Evolutionary conservation across 805 yeast genomes (phyloP).

Genomic region (Wickerhamiella kazuoi): DNA sequence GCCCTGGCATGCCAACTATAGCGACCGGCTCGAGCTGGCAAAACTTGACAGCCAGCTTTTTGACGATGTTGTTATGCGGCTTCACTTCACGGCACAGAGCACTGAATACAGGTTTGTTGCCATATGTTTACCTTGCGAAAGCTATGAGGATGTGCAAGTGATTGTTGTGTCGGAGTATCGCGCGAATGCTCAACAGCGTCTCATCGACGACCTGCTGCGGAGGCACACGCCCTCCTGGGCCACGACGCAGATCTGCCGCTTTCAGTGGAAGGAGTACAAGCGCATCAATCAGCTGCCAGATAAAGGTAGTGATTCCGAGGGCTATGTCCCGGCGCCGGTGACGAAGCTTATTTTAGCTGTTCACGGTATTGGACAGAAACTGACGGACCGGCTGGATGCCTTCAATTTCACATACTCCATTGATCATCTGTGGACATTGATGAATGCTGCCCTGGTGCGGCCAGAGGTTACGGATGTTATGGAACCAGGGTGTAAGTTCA

Average conservation of each 20-base stretch:
- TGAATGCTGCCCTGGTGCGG: slow-evolving; percentile 15
- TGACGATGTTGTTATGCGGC: slow-evolving; percentile 10
- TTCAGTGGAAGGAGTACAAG: slow-evolving; percentile 20
- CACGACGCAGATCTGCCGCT: slow-evolving; percentile 13
- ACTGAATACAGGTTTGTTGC: slow-evolving; percentile 10
- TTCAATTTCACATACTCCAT: slow-evolving; percentile 69
- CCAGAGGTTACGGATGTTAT: slow-evolving; percentile 11
- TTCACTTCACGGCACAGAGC: slow-evolving; percentile 10
- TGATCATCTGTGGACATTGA: slow-evolving; percentile 22
- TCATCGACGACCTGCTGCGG: slow-evolving; percentile 6
- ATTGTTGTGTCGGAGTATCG: background rate
- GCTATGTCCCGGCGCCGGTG: slow-evolving; percentile 22
- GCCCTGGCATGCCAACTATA: slow-evolving; percentile 17
- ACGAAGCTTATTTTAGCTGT: slow-evolving; percentile 61
- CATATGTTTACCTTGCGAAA: slow-evolving; percentile 17
- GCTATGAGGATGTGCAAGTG: slow-evolving; percentile 8
- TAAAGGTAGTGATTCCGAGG: slow-evolving; percentile 15
- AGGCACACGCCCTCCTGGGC: slow-evolving; percentile 8
- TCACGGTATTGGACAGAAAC: slow-evolving; percentile 88
- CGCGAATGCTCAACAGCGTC: background rate
- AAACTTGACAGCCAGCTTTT: slow-evolving; percentile 15
- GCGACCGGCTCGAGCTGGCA: slow-evolving; percentile 15
- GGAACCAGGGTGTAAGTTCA: slow-evolving; percentile 10
- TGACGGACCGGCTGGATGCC: slow-evolving; percentile 62
- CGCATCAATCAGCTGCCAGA: slow-evolving; percentile 13